Conservation (phyloP, 2,329 filamentous ascomycete species). For the Drechslerella dactyloides region DNA sequence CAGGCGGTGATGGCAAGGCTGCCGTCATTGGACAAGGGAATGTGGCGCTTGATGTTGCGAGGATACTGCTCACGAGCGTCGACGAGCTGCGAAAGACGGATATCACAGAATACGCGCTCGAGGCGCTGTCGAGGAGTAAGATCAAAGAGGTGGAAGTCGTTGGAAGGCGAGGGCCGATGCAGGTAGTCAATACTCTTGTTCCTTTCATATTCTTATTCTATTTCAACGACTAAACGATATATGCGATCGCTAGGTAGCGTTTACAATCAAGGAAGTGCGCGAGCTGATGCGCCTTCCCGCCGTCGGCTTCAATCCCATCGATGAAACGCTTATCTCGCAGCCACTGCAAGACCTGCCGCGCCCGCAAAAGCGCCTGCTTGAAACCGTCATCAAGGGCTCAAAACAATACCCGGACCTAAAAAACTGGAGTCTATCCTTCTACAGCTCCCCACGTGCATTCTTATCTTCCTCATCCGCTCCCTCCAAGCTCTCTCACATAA, state of each 20-base stretch:
- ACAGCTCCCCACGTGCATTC: conserved; percentile 78
- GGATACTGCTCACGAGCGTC: conserved; percentile 80
- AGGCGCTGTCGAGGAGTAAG: conserved; percentile 72
- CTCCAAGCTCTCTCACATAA: conserved; percentile 67
- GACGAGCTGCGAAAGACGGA: conserved; percentile 80
- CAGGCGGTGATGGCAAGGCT: conserved; percentile 73
- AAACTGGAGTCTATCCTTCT: conserved; percentile 84
- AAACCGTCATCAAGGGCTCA: conserved; percentile 56
- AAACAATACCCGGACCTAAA: conserved; percentile 59
- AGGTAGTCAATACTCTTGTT: no score
- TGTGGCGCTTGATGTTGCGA: conserved; percentile 89
- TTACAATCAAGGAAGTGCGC: conserved; percentile 91
- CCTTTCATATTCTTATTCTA: background rate
- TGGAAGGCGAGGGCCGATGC: conserved; percentile 84
- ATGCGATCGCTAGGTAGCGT: conserved; percentile 70
- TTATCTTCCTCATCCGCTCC: conserved; percentile 61
- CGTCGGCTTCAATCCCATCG: conserved; percentile 74
- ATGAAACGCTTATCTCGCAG: conserved; percentile 69
- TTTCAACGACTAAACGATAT: conserved; percentile 52
- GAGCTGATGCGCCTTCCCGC: conserved; percentile 80
- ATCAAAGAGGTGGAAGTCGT: conserved; percentile 84
- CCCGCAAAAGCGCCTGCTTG: conserved; percentile 68
- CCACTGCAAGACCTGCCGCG: conserved; percentile 74
- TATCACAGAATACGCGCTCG: conserved; percentile 83
- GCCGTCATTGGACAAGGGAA: conserved; percentile 94